Percentiles rank a stretch among this genome's conserved stretches.
phyloP scores from a whole-genome alignment of 2,329 filamentous ascomycete genomes.

The Didymella exigua region DNA sequence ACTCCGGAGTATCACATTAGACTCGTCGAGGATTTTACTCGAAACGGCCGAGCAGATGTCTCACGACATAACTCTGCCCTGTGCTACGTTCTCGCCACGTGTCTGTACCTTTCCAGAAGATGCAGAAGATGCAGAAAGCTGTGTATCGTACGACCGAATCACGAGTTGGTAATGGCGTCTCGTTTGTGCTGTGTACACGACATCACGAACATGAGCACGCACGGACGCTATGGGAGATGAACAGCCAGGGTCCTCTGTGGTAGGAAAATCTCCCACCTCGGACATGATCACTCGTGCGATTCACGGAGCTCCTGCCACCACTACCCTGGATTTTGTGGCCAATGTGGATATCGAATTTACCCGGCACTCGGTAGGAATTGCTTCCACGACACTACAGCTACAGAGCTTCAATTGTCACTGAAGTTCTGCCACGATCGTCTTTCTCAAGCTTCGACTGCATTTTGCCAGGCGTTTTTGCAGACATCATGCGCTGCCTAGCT shows the following conservation, averaged over 20 bases:
- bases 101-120: constrained; percentile 15
- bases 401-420: not conserved
- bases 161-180: not conserved
- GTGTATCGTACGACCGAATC: not conserved
- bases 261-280: constrained; percentile 40
- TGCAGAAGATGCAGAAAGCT: not conserved
- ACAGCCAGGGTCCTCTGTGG: constrained; percentile 33
- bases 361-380: constrained; percentile 26
- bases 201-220: constrained; percentile 9
- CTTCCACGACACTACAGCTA: constrained; percentile 1
- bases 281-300: constrained; percentile 33
- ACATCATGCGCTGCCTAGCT: not conserved
- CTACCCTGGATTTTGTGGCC: constrained; percentile 33
- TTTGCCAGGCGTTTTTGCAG: not conserved
- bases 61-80: constrained; percentile 15
- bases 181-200: constrained; percentile 6
- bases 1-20: too few species aligned
- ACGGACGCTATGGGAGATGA: constrained; percentile 24
- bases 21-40: constrained; percentile 6
- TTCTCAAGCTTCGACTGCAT: not conserved
- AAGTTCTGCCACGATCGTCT: not conserved
- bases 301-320: constrained; percentile 34
- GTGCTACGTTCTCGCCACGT: constrained; percentile 28
- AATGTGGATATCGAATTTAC: constrained; percentile 32
- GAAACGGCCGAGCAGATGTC: constrained; percentile 10